phyloP scores from a whole-genome alignment of 2,329 filamentous ascomycete species.

The Claviceps humidiphila region DNA sequence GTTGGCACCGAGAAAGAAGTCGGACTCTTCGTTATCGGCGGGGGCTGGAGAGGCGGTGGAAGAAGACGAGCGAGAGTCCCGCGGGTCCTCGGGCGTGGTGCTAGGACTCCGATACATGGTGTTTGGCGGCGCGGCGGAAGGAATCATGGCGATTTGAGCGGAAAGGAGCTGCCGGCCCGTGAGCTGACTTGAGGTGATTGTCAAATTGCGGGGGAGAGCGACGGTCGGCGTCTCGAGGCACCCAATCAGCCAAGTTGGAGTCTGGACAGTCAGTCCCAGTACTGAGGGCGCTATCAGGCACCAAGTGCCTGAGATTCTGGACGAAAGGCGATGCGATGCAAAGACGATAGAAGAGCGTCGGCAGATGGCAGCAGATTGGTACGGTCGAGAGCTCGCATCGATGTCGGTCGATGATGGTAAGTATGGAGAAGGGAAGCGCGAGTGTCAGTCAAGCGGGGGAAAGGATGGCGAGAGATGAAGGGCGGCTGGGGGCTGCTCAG shows the following conservation, averaged over 20 bases:
- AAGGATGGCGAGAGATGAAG: not conserved
- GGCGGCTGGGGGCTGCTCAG: not conserved
- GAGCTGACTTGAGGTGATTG: not conserved
- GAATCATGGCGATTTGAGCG: conserved; percentile 5
- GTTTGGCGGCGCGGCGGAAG: conserved; percentile 8
- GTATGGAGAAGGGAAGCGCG: not conserved
- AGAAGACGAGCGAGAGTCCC: conserved; percentile 47
- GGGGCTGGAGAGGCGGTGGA: conserved; percentile 64
- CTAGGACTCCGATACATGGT: conserved; percentile 11
- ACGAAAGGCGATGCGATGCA: not conserved
- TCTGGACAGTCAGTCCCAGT: conserved; percentile 1
- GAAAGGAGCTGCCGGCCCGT: not conserved
- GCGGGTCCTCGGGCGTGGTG: conserved; percentile 21
- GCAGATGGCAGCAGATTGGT: not conserved
- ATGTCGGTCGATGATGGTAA: not conserved
- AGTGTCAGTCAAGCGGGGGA: not conserved
- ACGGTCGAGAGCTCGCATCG: not conserved
- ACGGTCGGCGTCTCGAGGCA: not conserved
- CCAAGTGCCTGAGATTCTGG: not conserved
- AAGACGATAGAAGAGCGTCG: not conserved
- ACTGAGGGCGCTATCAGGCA: not conserved
- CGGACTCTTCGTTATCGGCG: conserved; percentile 79
- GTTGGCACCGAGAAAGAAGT: conserved; percentile 80
- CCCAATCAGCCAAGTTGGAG: conserved; percentile 5
- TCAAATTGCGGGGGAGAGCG: not conserved